phyloP scores from a whole-genome alignment of 192 early-diverging fungal genomes.

The Ambispora gerdemannii region DNA sequence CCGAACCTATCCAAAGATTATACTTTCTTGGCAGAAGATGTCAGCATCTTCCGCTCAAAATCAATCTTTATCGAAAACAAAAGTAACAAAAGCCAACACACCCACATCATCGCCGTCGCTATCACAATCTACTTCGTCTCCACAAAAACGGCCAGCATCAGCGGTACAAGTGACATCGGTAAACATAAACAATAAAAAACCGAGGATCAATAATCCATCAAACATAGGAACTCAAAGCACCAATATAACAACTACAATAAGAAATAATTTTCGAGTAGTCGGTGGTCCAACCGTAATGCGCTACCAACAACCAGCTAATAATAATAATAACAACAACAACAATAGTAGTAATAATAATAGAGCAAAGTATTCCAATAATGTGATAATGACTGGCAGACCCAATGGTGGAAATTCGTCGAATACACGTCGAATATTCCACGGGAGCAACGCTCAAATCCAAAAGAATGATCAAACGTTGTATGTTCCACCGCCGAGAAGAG shows the following conservation, averaged over 20 bases:
- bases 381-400: no score
- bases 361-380: no score
- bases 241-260: neutral
- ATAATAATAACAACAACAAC: no score
- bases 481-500: slow-evolving; percentile 21
- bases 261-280: no score
- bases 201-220: neutral
- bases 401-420: no score
- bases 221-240: neutral
- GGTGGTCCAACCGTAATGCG: no score
- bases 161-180: neutral
- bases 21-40: slow-evolving; percentile 3
- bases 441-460: no score
- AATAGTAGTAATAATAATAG: no score
- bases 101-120: neutral
- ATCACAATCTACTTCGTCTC: neutral
- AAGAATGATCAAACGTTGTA: slow-evolving; percentile 9
- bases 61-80: neutral
- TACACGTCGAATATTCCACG: no score
- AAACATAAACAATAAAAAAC: neutral
- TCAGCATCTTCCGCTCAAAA: neutral
- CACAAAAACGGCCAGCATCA: neutral
- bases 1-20: slow-evolving; percentile 5
- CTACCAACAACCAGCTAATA: no score
- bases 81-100: neutral